phyloP scores from a whole-genome alignment of 768 basidiomycete species.

The Boletus sp. region DNA sequence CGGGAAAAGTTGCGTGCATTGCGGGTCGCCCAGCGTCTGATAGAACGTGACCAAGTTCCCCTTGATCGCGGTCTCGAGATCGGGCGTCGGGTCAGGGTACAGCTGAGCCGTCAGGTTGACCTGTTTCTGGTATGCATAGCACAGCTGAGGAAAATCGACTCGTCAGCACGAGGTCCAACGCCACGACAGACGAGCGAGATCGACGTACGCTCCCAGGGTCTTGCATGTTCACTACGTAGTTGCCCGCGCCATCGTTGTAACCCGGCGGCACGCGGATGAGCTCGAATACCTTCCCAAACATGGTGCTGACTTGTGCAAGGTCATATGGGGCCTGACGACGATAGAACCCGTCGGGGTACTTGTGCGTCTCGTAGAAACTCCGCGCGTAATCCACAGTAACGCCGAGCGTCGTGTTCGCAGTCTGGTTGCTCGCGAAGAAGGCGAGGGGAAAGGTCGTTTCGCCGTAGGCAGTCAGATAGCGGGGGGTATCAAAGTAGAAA shows the following conservation, averaged over 20 bases:
- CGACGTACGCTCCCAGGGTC: slow-evolving; percentile 16
- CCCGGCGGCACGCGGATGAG: slow-evolving; percentile 14
- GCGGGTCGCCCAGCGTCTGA: slow-evolving; percentile 3
- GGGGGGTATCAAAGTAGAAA: slow-evolving; percentile 20
- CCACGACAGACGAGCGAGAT: not conserved
- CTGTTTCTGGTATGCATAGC: slow-evolving; percentile 21
- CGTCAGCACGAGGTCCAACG: not conserved
- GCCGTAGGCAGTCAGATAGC: slow-evolving; percentile 20
- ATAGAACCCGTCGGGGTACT: slow-evolving; percentile 18
- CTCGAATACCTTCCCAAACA: not conserved
- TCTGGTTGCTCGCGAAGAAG: slow-evolving; percentile 27
- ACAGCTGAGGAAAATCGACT: slow-evolving; percentile 1
- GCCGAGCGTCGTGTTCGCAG: slow-evolving; percentile 14
- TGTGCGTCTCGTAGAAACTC: slow-evolving; percentile 20
- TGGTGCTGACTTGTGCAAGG: not conserved
- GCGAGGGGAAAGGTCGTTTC: slow-evolving; percentile 24
- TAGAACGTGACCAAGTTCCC: slow-evolving; percentile 17
- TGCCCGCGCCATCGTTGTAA: slow-evolving; percentile 17
- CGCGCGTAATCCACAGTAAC: slow-evolving; percentile 13
- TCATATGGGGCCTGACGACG: slow-evolving; percentile 21
- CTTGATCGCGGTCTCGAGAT: slow-evolving; percentile 22
- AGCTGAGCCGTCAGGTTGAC: slow-evolving; percentile 15
- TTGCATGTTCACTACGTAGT: slow-evolving; percentile 9
- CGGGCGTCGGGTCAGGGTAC: slow-evolving; percentile 20
- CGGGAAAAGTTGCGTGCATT: slow-evolving; percentile 16